Percentiles rank a stretch among this genome's conserved stretches.
phyloP scores from a whole-genome alignment of 768 basidiomycete species.

The Gautieria morchelliformis region DNA sequence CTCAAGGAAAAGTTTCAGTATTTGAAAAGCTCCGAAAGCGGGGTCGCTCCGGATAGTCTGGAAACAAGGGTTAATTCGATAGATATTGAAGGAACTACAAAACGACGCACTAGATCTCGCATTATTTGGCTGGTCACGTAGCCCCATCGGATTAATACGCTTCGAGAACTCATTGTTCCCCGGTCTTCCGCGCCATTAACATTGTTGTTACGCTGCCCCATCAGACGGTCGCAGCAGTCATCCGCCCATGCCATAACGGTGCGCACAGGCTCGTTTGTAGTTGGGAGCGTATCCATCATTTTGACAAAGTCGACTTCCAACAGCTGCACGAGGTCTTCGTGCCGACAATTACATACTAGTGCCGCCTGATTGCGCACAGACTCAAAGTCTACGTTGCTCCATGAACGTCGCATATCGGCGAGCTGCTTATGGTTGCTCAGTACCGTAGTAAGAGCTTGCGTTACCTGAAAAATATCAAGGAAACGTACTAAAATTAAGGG shows the following conservation, averaged over 20 bases:
- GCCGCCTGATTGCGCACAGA: conserved; percentile 90
- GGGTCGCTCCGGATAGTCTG: conserved; percentile 90
- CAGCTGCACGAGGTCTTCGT: conserved; percentile 79
- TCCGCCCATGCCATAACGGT: conserved; percentile 90
- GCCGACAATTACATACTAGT: conserved; percentile 85
- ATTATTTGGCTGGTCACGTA: conserved; percentile 91
- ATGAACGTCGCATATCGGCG: conserved; percentile 77
- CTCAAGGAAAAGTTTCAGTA: conserved; percentile 86
- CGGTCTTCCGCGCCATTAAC: conserved; percentile 59
- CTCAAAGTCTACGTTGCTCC: conserved; percentile 84
- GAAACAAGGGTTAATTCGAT: not conserved
- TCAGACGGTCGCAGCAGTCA: conserved; percentile 76
- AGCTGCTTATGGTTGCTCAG: conserved; percentile 81
- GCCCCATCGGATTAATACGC: conserved; percentile 83
- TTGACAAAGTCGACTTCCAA: conserved; percentile 76
- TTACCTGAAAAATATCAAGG: conserved; percentile 87
- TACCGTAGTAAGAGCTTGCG: conserved; percentile 81
- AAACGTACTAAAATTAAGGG: conserved; percentile 56
- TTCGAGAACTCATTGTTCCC: conserved; percentile 75
- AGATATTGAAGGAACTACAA: not conserved
- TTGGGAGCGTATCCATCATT: conserved; percentile 62
- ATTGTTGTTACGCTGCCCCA: conserved; percentile 50
- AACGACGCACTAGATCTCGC: conserved; percentile 66
- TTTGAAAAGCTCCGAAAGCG: conserved; percentile 88
- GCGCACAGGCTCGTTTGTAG: conserved; percentile 71